Base-by-base conservation (phyloP, 2,329 filamentous ascomycete genomes). In the Hypoxylon sp. region DNA sequence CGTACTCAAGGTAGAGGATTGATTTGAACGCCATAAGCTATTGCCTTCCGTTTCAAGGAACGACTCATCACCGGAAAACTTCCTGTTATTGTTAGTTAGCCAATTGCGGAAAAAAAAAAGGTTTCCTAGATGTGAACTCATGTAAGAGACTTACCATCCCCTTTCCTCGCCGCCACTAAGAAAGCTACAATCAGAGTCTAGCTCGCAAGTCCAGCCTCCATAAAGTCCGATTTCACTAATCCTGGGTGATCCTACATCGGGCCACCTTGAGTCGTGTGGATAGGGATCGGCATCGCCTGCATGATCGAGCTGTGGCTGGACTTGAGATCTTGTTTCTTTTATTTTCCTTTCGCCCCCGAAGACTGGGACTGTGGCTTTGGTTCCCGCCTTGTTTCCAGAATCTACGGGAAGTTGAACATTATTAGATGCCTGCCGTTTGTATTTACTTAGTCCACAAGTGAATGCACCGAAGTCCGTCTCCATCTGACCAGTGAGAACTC, bases 141-240 rank as follows among this genome's bases (percentile, higher is more conserved):
- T n/a, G 45, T 17, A 41, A 25, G 58, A 62, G 3, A 83, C 86
- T 78, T 75, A 96, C 94, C 95, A 98, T 77, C 94, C 94, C 82
- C 94, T 86, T 80, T 98, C 95, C 74, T 92, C 91, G 6, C 95
- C 95, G 60, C 87, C 86, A 59, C 85, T 88, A 72, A 98, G 82
- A 80, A 95, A 97, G 65, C 87, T 90, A 75, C 94, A 97, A 78
- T 97, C 93, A 14, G 93, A 93, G 81, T 97, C 95, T 58, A 87
- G 77, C 65, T 89, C 86, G 76, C 93, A 94, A 43, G 88, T 85
- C 95, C 95, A 99, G 28, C 91, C 91, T 38, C 93, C 93, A 25
- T 85, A 83, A 41, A 94, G 86, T 19, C 91, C 91, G 21, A 81
- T 84, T 0, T 86, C 87, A 66, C 79, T 80, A 70, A 81, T 85